A percentile compares a stretch with the other conserved stretches of the same genome.
These are phyloP conservation scores for Aureobasidium subglaciale DNA, from an alignment of 2,329 filamentous ascomycete genomes.

Conservation along the genomic window DNA sequence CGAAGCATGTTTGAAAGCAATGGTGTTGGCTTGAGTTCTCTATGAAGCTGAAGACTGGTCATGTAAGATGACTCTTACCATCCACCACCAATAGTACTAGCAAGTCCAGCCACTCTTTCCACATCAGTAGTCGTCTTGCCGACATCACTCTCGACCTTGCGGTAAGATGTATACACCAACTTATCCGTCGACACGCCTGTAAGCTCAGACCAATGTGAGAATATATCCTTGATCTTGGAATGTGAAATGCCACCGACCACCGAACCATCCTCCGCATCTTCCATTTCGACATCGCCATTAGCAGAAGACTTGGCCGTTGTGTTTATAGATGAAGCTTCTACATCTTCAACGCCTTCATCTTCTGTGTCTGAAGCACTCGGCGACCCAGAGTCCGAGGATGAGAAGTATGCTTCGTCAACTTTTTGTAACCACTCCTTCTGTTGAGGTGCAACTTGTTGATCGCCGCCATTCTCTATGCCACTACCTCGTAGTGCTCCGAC, in stretches of 20 bases:
- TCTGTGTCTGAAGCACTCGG: slow-evolving; percentile 24
- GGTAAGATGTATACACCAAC: slow-evolving; percentile 78
- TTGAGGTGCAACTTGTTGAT: slow-evolving; percentile 22
- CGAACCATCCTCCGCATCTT: neutral
- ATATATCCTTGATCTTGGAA: slow-evolving; percentile 56
- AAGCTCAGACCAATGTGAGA: slow-evolving; percentile 68
- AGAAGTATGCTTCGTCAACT: slow-evolving; percentile 52
- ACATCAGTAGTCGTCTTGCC: slow-evolving; percentile 70
- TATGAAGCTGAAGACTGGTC: too few species aligned
- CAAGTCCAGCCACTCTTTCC: slow-evolving; percentile 78
- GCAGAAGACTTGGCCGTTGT: neutral
- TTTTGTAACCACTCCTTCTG: slow-evolving; percentile 52
- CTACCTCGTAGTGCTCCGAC: slow-evolving; percentile 41
- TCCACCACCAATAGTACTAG: slow-evolving; percentile 83
- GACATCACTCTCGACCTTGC: slow-evolving; percentile 90
- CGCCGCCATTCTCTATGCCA: slow-evolving; percentile 29
- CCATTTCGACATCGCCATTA: slow-evolving; percentile 11
- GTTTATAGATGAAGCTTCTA: neutral
- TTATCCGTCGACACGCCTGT: slow-evolving; percentile 65
- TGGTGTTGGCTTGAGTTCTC: neutral
- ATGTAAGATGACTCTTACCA: too few species aligned
- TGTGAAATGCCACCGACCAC: slow-evolving; percentile 51
- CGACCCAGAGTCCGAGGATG: slow-evolving; percentile 8
- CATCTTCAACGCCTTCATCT: slow-evolving; percentile 16
- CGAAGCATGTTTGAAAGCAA: neutral